phyloP scores from a whole-genome alignment of 495 filamentous ascomycete genomes.

The Aspergillus incahuasiensis region DNA sequence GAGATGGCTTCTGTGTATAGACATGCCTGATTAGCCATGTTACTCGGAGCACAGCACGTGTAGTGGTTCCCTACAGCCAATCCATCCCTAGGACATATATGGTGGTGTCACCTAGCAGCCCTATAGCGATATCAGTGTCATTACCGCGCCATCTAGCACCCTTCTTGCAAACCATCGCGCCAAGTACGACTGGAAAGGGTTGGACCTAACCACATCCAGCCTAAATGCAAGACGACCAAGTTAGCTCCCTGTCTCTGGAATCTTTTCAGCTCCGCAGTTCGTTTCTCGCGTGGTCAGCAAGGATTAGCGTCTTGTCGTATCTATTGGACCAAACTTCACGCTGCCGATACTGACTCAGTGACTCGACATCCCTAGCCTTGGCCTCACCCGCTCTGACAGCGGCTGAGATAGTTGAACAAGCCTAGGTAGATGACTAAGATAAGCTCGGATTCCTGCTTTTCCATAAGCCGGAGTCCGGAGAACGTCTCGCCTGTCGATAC shows the following conservation, averaged over 20 bases:
- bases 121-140: neutral
- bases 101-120: neutral
- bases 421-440: neutral
- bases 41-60: neutral
- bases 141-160: neutral
- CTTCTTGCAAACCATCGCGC: neutral
- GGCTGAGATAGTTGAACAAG: neutral
- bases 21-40: neutral
- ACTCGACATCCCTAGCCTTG: neutral
- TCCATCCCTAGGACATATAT: neutral
- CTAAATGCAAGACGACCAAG: neutral
- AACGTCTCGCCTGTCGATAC: neutral
- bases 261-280: neutral
- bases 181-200: neutral
- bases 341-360: no score
- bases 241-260: conserved; percentile 4
- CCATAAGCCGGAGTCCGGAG: neutral
- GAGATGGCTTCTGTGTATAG: neutral
- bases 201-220: neutral
- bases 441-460: neutral
- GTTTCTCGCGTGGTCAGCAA: conserved; percentile 20
- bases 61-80: neutral
- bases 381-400: neutral
- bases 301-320: conserved; percentile 5
- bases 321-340: neutral